Conservation (phyloP, 2,329 filamentous ascomycete genomes). For the Ophiostoma novo-ulmi region DNA sequence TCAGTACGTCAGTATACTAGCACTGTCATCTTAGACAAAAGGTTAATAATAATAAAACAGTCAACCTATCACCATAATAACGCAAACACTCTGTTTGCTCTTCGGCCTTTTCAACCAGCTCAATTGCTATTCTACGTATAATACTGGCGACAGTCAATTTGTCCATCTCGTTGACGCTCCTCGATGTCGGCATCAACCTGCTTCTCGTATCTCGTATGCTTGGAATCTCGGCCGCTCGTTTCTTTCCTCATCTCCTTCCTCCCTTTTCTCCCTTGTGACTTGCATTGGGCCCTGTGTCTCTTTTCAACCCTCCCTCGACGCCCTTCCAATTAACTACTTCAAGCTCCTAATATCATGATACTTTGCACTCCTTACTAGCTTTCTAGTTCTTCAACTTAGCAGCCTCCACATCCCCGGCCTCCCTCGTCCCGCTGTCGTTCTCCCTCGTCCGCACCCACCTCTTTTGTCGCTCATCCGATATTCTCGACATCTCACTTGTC, state of each 20-base stretch:
- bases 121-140: background rate
- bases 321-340: background rate
- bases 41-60: background rate
- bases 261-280: conserved; percentile 9
- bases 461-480: conserved; percentile 11
- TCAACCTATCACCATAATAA: background rate
- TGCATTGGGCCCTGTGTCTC: background rate
- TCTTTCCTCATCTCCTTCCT: background rate
- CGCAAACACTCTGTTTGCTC: background rate
- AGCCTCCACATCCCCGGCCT: background rate
- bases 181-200: background rate
- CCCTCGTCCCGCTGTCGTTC: conserved; percentile 5
- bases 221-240: background rate
- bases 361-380: background rate
- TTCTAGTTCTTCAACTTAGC: conserved; percentile 5
- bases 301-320: background rate
- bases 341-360: background rate
- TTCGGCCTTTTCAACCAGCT: background rate
- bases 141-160: background rate
- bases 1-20: background rate
- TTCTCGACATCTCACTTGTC: conserved; percentile 9
- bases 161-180: background rate
- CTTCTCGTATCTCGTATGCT: background rate
- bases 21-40: background rate
- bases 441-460: conserved; percentile 1